Conservation (phyloP, 441 rosid species). For the Gossypium trilobum region DNA sequence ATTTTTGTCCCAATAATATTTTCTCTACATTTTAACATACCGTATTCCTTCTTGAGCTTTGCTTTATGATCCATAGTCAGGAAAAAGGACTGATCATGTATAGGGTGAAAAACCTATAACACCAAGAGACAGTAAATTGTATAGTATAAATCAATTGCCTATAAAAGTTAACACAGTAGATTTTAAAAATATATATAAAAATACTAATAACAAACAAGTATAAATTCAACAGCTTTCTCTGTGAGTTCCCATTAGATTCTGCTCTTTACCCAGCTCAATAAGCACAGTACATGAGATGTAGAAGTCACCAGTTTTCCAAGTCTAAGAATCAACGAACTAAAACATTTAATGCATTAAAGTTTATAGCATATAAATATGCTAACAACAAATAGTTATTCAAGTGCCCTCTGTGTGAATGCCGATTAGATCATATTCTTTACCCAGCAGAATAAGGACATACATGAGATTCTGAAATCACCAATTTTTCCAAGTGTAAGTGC, state of each 20-base stretch:
- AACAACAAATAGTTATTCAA: background rate
- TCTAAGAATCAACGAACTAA: background rate
- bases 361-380: conserved; percentile 1
- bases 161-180: background rate
- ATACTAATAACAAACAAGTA: background rate
- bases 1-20: background rate
- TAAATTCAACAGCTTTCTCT: background rate
- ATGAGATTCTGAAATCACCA: background rate
- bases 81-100: conserved; percentile 69
- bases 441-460: background rate
- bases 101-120: conserved; percentile 65
- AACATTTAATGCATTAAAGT: background rate
- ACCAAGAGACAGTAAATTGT: conserved; percentile 8
- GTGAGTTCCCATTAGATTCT: background rate
- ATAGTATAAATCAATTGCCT: background rate
- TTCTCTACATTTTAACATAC: conserved; percentile 23
- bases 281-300: background rate
- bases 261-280: background rate
- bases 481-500: background rate
- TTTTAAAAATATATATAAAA: background rate
- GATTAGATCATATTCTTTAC: background rate
- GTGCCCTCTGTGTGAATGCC: background rate
- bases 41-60: conserved; percentile 76
- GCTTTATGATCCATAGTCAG: conserved; percentile 50
- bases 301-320: background rate